Evolutionary conservation across 2,329 filamentous ascomycete species (phyloP), one percentile per base, ranked within the genome.

Genomic region (Achaetomium macrosporum): DNA sequence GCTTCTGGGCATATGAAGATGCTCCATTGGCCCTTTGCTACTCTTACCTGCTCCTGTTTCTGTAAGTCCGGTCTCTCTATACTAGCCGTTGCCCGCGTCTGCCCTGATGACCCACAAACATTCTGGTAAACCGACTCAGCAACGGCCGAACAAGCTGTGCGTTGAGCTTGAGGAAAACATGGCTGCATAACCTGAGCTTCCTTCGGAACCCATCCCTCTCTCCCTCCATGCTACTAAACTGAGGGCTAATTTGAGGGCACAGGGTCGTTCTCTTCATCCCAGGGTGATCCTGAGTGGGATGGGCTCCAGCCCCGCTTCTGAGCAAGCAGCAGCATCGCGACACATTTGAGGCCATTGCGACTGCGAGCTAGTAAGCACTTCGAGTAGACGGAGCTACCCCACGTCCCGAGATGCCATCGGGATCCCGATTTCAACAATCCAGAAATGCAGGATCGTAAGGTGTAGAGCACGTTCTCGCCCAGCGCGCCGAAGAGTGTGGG

Each of bases 111-210:
- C 53, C 45, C 54, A 41, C 46, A 56, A 59, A 56, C 55, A 60
- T 54, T 64, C 61, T 59, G 63, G 63, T 64, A 64, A 64, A 55
- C 63, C 59, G 50, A 64, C 59, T 63, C 57, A 64, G 45, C 63
- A 64, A 59, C 53, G 56, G 40, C 41, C 33, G 42, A 35, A 35
- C 48, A 16, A 12, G 50, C 39, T 53, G 53, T 59, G 58, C 25
- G 59, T 61, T 61, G 53, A 53, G 48, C 42, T n/a, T 60, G 59
- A 58, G 43, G 59, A 58, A 35, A 49, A 17, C 45, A 51, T 54
- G 57, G 59, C 59, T 53, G 19, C 56, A 35, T 42, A 15, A 25
- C 43, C 58, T 58, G 56, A 59, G 47, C 43, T 25, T 31, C 43
- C 9, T 6, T 42, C 40, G n/a, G 19, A 16, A 33, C 20, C 12